Base-by-base conservation (phyloP, 345 rosid genomes). In the Boechera stricta region DNA sequence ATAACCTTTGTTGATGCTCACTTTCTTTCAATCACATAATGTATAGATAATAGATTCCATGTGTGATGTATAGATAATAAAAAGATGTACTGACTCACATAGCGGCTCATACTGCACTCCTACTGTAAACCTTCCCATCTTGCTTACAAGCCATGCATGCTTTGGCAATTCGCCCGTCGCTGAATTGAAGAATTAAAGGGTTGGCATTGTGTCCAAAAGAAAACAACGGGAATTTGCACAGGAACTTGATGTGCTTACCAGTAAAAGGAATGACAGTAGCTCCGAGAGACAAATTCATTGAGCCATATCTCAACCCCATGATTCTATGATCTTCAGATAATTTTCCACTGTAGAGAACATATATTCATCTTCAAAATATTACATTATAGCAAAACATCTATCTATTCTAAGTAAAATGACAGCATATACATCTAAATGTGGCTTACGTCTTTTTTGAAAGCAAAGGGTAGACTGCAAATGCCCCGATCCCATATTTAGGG, bases 271-370 rank as follows among this genome's bases (percentile, higher is more conserved):
- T 74, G 28, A 89, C 41, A 21, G 87, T 85, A 67, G 90, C 88
- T 72, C 98, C 96, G 10, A 86, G 49, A 72, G 98, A 94, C 69
- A 94, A 72, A 79, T 82, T 86, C 57, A 57, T 80, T 7, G 94
- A 82, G 74, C 94, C 96, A 79, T 90, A 94, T 85, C 97, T 90
- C 85, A 91, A 75, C 64, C 97, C 98, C 88, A 94, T 79, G 16
- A 87, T 72, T 80, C 96, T 91, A 69, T 74, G 80, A 71, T 86
- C 87, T 64, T 87, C 89, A 71, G 92, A 67, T 66, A 83, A 39
- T 58, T 69, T 49, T 74, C 86, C 88, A 84, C 83, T 77, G 52
- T n/a, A 79, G 54, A 61, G 65, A 66, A 16, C 31, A 57, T 15
- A 35, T 28, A 6, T 11, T 55, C 57, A 31, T 54, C 18, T 33